These are phyloP conservation scores for Scorias spongiosa DNA, from an alignment of 2,329 filamentous ascomycete genomes.

Conservation along the genomic window DNA sequence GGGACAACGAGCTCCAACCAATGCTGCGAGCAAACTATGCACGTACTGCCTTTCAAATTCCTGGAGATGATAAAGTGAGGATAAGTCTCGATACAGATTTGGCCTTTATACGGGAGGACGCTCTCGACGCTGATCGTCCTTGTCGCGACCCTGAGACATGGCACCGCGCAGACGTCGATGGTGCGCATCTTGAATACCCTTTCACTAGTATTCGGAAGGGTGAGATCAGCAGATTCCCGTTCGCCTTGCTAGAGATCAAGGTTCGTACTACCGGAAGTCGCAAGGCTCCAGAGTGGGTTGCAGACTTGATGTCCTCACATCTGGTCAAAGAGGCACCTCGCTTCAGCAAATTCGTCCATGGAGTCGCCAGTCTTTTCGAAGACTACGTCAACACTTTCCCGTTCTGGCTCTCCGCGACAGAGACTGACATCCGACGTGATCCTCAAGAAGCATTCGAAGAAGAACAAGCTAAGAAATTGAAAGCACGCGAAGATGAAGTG, in stretches of 20 bases:
- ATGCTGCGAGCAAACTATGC: conserved; percentile 84
- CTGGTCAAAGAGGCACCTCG: conserved; percentile 76
- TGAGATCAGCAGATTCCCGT: conserved; percentile 82
- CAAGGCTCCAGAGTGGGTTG: conserved; percentile 70
- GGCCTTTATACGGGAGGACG: conserved; percentile 63
- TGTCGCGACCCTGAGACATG: conserved; percentile 79
- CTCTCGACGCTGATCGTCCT: conserved; percentile 66
- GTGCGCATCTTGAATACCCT: conserved; percentile 66
- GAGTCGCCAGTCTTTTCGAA: conserved; percentile 80
- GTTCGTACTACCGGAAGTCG: conserved; percentile 37
- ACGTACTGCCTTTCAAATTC: conserved; percentile 91
- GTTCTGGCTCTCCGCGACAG: conserved; percentile 87
- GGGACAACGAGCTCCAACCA: conserved; percentile 62
- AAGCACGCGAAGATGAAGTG: conserved; percentile 70
- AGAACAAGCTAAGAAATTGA: conserved; percentile 70
- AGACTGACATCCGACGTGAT: conserved; percentile 86
- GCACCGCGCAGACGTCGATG: conserved; percentile 85
- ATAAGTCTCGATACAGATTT: conserved; percentile 89
- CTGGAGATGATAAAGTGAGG: conserved; percentile 74
- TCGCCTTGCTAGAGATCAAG: conserved; percentile 85
- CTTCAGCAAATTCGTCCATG: conserved; percentile 96
- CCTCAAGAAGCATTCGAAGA: conserved; percentile 81
- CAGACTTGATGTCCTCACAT: conserved; percentile 84
- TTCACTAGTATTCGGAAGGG: conserved; percentile 79
- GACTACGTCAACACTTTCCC: conserved; percentile 89